Percentiles rank a stretch among this genome's conserved stretches.
phyloP scores from a whole-genome alignment of 441 rosid species.

The Mallotus repandus region DNA sequence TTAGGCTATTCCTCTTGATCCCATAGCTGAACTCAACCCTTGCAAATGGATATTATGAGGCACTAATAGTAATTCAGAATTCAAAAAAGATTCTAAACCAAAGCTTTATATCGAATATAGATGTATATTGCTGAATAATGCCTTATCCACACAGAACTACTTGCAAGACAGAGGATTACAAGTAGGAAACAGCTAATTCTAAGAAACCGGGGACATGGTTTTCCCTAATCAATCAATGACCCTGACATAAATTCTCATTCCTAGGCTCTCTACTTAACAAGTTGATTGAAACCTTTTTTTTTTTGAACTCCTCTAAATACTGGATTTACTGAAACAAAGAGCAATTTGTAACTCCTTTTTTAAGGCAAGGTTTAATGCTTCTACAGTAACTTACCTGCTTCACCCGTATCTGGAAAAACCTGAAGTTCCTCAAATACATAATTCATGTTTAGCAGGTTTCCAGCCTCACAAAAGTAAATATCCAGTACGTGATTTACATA shows the following conservation, averaged over 20 bases:
- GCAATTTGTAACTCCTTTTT: not conserved
- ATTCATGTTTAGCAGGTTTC: no score
- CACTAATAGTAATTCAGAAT: no score
- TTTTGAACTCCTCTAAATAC: not conserved
- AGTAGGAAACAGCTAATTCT: not conserved
- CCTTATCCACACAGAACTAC: not conserved
- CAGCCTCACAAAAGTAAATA: no score
- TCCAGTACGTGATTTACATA: no score
- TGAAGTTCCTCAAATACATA: no score
- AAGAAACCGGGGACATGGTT: not conserved
- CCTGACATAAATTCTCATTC: not conserved
- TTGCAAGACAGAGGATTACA: not conserved
- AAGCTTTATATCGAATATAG: not conserved
- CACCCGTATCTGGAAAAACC: no score
- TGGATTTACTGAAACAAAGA: not conserved
- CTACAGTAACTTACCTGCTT: no score
- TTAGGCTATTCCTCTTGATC: not conserved
- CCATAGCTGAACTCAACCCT: not conserved
- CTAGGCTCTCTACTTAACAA: no score
- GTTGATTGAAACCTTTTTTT: no score
- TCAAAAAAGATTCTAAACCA: not conserved
- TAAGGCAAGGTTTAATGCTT: no score
- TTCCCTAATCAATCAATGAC: not conserved
- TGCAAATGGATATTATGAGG: no score
- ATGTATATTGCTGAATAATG: not conserved